Percentiles rank a stretch among this genome's conserved stretches.
phyloP scores from a whole-genome alignment of 2,329 filamentous ascomycete genomes.

The Phyllosticta citriasiana region DNA sequence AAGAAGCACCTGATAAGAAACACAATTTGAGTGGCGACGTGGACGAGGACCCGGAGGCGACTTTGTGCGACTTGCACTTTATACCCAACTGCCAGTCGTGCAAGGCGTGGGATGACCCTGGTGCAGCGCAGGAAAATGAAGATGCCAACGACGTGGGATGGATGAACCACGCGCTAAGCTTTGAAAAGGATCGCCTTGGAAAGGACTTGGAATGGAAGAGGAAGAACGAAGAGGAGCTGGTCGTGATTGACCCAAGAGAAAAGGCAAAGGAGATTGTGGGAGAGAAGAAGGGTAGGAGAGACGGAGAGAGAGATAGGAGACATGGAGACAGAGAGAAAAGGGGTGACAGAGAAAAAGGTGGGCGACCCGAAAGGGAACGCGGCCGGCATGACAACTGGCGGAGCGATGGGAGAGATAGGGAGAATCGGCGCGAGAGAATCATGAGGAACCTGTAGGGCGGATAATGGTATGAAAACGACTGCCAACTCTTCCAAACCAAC shows the following conservation, averaged over 20 bases:
- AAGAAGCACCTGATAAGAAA: background rate
- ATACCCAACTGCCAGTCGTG: conserved; percentile 93
- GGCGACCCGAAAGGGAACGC: background rate
- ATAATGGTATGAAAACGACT: too few species aligned
- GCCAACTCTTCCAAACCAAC: too few species aligned
- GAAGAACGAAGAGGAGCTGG: conserved; percentile 73
- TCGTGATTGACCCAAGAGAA: conserved; percentile 87
- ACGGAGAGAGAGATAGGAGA: background rate
- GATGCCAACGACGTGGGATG: conserved; percentile 52
- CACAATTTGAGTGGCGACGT: conserved; percentile 14
- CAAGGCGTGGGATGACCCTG: conserved; percentile 58
- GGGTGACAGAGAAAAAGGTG: background rate
- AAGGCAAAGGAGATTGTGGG: conserved; percentile 61
- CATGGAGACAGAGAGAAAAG: background rate
- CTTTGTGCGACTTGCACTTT: conserved; percentile 87
- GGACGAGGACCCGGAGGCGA: conserved; percentile 48
- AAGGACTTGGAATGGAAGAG: conserved; percentile 85
- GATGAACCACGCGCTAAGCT: conserved; percentile 78
- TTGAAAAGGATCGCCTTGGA: conserved; percentile 79
- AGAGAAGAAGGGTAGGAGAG: conserved; percentile 44
- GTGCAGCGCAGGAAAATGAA: conserved; percentile 37
- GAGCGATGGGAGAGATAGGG: background rate
- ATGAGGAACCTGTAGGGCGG: background rate
- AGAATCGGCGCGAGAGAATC: conserved; percentile 2
- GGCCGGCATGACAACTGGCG: background rate